Conservation (phyloP, 2,329 filamentous ascomycete genomes). For the Fusarium ambrosium region DNA sequence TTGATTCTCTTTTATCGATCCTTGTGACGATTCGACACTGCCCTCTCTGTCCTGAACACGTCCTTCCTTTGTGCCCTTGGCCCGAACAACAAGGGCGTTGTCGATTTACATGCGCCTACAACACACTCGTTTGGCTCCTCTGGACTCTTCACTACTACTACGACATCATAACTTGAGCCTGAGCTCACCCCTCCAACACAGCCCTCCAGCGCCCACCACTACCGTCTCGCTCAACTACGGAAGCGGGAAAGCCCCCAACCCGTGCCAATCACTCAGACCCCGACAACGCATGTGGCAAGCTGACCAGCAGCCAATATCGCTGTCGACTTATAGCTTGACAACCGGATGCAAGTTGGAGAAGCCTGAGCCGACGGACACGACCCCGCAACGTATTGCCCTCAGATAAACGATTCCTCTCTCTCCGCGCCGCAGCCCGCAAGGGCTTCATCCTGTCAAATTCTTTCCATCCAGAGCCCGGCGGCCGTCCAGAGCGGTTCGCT, state of each 20-base stretch:
- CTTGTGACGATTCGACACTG: conserved; percentile 28
- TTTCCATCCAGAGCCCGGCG: conserved; percentile 73
- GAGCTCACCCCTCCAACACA: conserved; percentile 41
- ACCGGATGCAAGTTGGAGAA: conserved; percentile 38
- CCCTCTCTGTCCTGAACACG: conserved; percentile 31
- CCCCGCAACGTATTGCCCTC: conserved; percentile 45
- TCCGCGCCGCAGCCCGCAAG: conserved; percentile 64
- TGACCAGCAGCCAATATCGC: conserved; percentile 43
- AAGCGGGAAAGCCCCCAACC: conserved; percentile 47
- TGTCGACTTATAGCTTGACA: conserved; percentile 45
- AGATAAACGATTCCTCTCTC: conserved; percentile 43
- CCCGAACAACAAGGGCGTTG: conserved; percentile 25
- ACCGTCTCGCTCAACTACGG: conserved; percentile 45
- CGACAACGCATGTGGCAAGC: conserved; percentile 46
- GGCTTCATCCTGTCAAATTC: conserved; percentile 68
- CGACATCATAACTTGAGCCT: conserved; percentile 38
- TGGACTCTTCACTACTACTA: conserved; percentile 40
- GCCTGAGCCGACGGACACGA: conserved; percentile 41
- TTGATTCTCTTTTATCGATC: conserved; percentile 19
- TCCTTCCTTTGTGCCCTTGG: conserved; percentile 37
- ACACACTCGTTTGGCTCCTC: conserved; percentile 47
- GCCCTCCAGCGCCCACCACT: conserved; percentile 41
- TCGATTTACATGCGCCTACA: conserved; percentile 35
- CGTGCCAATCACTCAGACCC: conserved; percentile 43
- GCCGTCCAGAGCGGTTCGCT: conserved; percentile 81